phyloP scores from a whole-genome alignment of 2,329 filamentous ascomycete genomes.

The Akanthomyces uredinophilus region DNA sequence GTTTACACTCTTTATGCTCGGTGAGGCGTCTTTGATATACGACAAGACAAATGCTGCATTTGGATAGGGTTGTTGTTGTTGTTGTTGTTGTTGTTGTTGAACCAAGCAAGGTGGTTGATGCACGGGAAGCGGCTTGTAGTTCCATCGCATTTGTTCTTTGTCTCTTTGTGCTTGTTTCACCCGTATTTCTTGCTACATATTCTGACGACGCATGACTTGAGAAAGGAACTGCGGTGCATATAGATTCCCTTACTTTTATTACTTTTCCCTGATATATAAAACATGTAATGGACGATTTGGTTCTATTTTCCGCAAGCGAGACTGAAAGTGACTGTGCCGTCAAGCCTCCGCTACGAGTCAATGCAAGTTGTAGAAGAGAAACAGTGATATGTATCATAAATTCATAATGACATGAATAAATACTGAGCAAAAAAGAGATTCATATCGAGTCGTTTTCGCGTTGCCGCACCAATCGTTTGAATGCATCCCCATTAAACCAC shows the following conservation, averaged over 20 bases:
- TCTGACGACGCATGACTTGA: conserved; percentile 3
- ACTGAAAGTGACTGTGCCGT: no score
- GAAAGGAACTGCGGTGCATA: neutral
- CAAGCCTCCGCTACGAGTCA: no score
- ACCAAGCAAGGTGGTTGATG: no score
- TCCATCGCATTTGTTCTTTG: neutral
- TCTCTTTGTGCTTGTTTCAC: neutral
- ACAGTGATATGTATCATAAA: neutral
- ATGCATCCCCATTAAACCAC: conserved; percentile 36
- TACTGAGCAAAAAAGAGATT: neutral
- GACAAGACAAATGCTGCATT: no score
- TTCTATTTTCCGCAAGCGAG: neutral
- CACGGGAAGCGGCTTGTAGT: no score
- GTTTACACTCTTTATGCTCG: neutral
- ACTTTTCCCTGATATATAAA: neutral
- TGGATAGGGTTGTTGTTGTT: no score
- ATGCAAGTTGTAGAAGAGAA: neutral
- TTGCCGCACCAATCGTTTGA: conserved; percentile 43
- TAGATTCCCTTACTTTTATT: neutral
- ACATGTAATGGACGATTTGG: neutral
- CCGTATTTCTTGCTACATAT: neutral
- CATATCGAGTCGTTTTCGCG: conserved; percentile 8
- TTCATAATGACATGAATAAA: no score
- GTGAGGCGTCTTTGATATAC: no score
- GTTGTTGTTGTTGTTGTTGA: no score